A percentile compares a stretch with the other conserved stretches of the same genome.
phyloP scores from a whole-genome alignment of 2,329 filamentous ascomycete species.

The Dactylellina parvicollis region DNA sequence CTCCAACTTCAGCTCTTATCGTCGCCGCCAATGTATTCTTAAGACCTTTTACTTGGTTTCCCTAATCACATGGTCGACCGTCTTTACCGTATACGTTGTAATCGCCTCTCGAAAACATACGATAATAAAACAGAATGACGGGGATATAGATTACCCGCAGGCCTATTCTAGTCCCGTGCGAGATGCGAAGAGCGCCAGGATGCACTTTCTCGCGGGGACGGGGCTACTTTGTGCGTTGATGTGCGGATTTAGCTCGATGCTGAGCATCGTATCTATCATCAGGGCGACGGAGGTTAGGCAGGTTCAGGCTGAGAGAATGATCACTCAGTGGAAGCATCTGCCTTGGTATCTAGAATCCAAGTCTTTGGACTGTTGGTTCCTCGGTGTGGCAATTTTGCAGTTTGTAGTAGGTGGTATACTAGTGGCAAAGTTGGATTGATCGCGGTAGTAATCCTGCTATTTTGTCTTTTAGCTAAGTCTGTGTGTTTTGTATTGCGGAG shows the following conservation, averaged over 20 bases:
- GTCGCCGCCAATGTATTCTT: background rate
- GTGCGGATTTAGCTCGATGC: background rate
- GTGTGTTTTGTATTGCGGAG: too few relatives aligned
- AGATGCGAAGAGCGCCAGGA: background rate
- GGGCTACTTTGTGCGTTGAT: conserved; percentile 1
- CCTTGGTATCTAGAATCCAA: conserved; percentile 3
- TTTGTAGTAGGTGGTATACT: background rate
- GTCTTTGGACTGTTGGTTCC: background rate
- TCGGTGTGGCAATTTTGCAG: background rate
- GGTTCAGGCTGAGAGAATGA: background rate
- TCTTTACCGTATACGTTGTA: background rate
- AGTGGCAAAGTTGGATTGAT: background rate
- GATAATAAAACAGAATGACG: background rate
- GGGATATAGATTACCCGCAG: background rate
- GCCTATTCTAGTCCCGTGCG: background rate
- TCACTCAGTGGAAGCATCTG: background rate
- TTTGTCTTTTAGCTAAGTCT: background rate
- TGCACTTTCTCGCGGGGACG: background rate
- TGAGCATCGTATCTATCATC: background rate
- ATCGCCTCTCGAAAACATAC: background rate
- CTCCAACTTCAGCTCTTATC: background rate
- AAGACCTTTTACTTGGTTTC: background rate
- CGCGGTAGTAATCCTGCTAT: background rate
- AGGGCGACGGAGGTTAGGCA: background rate
- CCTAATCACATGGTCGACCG: background rate